Evolutionary conservation across 345 rosid species (phyloP).

Genomic region (Nephelium lappaceum): DNA sequence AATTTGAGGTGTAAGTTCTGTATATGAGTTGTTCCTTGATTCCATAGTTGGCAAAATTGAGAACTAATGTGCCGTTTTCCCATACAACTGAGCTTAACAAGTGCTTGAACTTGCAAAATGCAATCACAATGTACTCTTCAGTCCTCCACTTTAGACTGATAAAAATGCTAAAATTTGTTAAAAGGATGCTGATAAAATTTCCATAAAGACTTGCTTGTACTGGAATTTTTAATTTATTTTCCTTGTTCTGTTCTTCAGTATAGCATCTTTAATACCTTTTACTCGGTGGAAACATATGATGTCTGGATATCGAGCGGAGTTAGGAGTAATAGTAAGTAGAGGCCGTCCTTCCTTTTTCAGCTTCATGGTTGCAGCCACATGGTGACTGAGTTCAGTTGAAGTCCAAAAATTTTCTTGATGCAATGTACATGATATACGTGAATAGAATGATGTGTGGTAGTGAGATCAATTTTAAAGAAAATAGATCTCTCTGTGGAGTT

Average conservation of each 20-base stretch:
- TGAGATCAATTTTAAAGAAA: neutral
- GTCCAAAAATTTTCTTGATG: neutral
- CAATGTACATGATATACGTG: neutral
- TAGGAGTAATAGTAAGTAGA: neutral
- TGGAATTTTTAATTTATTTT: too few relatives aligned
- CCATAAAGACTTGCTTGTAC: too few relatives aligned
- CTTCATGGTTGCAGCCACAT: neutral
- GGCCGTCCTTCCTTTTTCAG: neutral
- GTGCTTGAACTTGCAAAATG: too few relatives aligned
- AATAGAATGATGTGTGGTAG: neutral
- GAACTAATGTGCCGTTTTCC: neutral
- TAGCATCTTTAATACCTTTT: neutral
- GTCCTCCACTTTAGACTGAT: too few relatives aligned
- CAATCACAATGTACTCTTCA: too few relatives aligned
- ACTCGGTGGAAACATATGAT: neutral
- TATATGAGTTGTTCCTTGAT: neutral
- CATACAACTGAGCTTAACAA: too few relatives aligned
- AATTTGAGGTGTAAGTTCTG: neutral
- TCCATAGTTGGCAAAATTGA: neutral
- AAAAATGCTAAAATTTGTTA: too few relatives aligned
- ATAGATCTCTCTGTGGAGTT: neutral
- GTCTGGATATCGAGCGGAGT: neutral
- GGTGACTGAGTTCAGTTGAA: neutral
- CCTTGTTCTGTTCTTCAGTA: neutral
- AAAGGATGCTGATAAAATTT: too few relatives aligned